phyloP scores from a whole-genome alignment of 2,329 filamentous ascomycete species.

The Stylonectria norvegica region DNA sequence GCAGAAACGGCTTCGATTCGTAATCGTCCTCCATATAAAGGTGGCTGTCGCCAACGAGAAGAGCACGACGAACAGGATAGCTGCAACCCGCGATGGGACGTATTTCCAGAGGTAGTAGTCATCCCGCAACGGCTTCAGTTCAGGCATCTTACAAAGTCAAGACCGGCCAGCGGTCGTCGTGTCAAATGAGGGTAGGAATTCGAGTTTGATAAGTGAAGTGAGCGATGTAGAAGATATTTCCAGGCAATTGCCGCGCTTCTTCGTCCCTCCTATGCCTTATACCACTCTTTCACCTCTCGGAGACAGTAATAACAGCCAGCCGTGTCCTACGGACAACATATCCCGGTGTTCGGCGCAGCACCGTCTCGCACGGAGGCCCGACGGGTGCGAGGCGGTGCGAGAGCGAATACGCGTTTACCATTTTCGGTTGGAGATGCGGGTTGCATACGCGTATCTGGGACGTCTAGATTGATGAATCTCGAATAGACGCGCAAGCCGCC shows the following conservation, averaged over 20 bases:
- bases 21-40: conserved; percentile 41
- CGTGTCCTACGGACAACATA: neutral
- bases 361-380: neutral
- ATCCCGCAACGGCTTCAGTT: conserved; percentile 29
- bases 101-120: conserved; percentile 35
- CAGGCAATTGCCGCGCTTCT: no score
- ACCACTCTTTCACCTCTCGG: neutral
- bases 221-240: no score
- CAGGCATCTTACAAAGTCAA: conserved; percentile 23
- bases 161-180: neutral
- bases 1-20: conserved; percentile 48
- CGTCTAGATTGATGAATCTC: neutral
- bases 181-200: neutral
- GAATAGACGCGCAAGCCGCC: no score
- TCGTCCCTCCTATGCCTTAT: neutral
- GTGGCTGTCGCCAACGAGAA: conserved; percentile 43
- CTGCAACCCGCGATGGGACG: conserved; percentile 42
- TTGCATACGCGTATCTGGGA: neutral
- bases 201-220: no score
- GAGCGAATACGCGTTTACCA: neutral
- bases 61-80: conserved; percentile 42
- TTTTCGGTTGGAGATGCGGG: neutral
- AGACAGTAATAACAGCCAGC: neutral
- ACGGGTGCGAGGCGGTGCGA: neutral
- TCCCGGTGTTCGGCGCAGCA: neutral